Base-by-base conservation (phyloP, 495 filamentous ascomycete species). In the Cryomyces minteri region DNA sequence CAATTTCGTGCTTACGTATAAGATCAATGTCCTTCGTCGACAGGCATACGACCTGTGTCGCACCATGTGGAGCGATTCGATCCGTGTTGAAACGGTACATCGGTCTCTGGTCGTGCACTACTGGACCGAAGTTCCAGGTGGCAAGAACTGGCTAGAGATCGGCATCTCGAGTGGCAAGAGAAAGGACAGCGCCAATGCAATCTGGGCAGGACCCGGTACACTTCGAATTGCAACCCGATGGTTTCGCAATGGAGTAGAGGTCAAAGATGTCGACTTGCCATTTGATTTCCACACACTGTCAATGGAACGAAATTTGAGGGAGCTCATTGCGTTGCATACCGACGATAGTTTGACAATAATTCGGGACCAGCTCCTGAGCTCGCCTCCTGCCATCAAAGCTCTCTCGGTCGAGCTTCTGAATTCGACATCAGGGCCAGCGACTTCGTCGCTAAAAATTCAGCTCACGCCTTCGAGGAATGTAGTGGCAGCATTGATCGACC, bases 121-220 rank as follows among this genome's bases (percentile, higher is more conserved):
- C 58, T 98, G 90, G 90, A 59, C 71, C 12, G 67, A 74, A 36
- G 72, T 73, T 45, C 63, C 72, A 30, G 74, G 73, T 8, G 62
- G 68, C 4, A 92, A 86, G 64, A 90, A 76, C 59, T 96, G 90
- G 87, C 67, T 96, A 40, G 80, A 94, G 38, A 69, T 95, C n/a
- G 85, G 84, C 2, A 67, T 90, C 30, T 66, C 73, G 48, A 81
- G 82, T 53, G 76, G 77, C 37, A 74, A 63, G 52, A 43, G 59
- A 47, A 33, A 67, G 56, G 48, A 54, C 53, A 25, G 18, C 18
- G 40, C 59, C 63, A 39, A 77, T 60, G 43, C 38, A 4, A 47
- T 49, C 10, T 51, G 48, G 44, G 58, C 55, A 40, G 55, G 46
- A 25, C 49, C 56, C 32, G 45, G 53, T 10, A 57, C 66, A n/a